Evolutionary conservation across 192 early-diverging fungal species (phyloP).

Genomic region (Umbelopsis vinacea): DNA sequence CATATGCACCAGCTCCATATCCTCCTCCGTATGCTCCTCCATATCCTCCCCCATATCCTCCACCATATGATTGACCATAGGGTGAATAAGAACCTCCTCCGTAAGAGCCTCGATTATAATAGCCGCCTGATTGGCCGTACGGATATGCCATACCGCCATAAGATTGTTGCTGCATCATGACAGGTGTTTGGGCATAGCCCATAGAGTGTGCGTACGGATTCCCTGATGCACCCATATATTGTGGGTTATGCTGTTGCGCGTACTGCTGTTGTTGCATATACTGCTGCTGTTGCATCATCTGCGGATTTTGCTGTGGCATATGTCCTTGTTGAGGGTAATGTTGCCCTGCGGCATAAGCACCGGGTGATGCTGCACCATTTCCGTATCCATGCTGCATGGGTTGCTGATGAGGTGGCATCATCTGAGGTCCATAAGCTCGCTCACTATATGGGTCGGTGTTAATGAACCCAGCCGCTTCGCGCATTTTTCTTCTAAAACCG

Average conservation of each 20-base stretch:
- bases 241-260: background rate
- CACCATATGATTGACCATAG: background rate
- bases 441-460: slow-evolving; percentile 15
- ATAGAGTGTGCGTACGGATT: slow-evolving; percentile 3
- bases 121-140: background rate
- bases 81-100: slow-evolving; percentile 7
- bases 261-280: slow-evolving; percentile 21
- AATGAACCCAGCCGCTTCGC: slow-evolving; percentile 14
- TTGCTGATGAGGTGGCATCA: slow-evolving; percentile 3
- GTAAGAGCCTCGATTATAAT: slow-evolving; percentile 17
- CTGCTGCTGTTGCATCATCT: slow-evolving; percentile 21
- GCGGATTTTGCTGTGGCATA: background rate
- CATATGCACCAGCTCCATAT: slow-evolving; percentile 3
- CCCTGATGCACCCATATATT: background rate
- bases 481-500: slow-evolving; percentile 9
- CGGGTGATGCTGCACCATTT: slow-evolving; percentile 10
- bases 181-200: slow-evolving; percentile 3
- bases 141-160: slow-evolving; percentile 16
- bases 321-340: slow-evolving; percentile 5
- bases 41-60: background rate
- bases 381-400: slow-evolving; percentile 8
- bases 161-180: slow-evolving; percentile 6
- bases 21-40: slow-evolving; percentile 1
- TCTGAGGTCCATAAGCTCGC: slow-evolving; percentile 6
- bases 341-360: background rate